phyloP scores from a whole-genome alignment of 768 basidiomycete species.

The Naganishia vishniacii region DNA sequence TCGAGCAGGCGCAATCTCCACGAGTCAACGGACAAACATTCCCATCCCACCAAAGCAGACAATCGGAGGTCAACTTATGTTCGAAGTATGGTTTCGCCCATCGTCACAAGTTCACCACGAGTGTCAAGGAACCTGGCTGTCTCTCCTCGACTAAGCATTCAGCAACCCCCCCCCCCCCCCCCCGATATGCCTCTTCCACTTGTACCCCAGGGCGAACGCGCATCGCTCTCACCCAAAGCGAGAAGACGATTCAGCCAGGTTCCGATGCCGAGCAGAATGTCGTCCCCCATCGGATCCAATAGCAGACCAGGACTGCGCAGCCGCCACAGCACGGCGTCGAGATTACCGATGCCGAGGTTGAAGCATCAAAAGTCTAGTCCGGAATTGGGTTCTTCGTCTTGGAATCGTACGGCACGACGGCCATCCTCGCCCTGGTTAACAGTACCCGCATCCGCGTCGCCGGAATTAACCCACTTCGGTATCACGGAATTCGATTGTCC shows the following conservation, averaged over 20 bases:
- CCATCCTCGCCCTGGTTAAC: background rate
- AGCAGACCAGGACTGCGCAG: constrained; percentile 3
- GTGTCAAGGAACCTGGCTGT: background rate
- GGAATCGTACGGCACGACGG: background rate
- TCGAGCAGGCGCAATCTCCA: too few species aligned
- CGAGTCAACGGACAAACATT: too few species aligned
- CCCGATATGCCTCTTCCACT: constrained; percentile 11
- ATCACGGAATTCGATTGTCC: background rate
- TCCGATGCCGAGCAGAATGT: background rate
- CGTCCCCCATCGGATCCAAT: background rate
- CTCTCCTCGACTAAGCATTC: background rate
- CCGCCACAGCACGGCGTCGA: constrained; percentile 11
- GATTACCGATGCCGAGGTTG: constrained; percentile 7
- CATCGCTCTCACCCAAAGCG: background rate
- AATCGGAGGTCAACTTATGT: background rate
- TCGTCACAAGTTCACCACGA: background rate
- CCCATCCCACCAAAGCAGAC: background rate
- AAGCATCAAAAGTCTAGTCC: constrained; percentile 10
- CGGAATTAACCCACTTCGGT: background rate
- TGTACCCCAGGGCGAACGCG: background rate
- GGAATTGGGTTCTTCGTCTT: background rate
- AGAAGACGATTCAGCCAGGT: constrained; percentile 7
- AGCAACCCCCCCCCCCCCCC: constrained; percentile 6
- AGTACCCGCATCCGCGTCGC: background rate
- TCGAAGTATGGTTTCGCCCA: background rate